Base-by-base conservation (phyloP, 2,329 filamentous ascomycete genomes). In the Penicillium sclerotigenum region DNA sequence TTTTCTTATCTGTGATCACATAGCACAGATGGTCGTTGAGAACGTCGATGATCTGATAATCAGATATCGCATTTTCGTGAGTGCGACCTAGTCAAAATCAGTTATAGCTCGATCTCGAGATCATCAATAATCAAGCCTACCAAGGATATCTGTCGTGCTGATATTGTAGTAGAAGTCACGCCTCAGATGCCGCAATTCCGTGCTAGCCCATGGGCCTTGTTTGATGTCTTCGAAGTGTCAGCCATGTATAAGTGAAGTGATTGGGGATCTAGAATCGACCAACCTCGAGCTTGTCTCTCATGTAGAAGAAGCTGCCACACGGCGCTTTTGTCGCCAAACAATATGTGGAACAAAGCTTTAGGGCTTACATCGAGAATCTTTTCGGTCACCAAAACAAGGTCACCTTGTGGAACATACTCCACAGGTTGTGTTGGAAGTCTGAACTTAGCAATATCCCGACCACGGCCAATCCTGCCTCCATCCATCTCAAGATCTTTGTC, bases 301-400 rank as follows among this genome's bases (percentile, higher is more conserved):
- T 90, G 88, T 71, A 97, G 93, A 29, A 97, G 80, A 67, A 93
- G 86, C 65, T 94, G 91, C 75, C 97, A 99, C 37, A 97, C 87
- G 33, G 92, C 90, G 71, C 90, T 96, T 76, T 93, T 96, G 73
- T 99, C 94, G 36, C 94, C 94, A 73, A 97, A 99, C 49, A 99
- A 82, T 16, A 97, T 90, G 69, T 97, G 93, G 73, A 97, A 99
- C 56, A 96, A 86, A 0, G 90, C 91, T 73, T 99, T 97, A 45
- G 94, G 88, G 60, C 90, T 95, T 58, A 97, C 87, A 63, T 95
- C 89, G 71, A 96, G 96, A 62, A 91, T 83, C 59, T 89, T 85
- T 71, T 96, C 90, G 1, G 89, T 84, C 8, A 87, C 87, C 62
- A 88, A 82, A 61, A 84, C 81, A 50, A 87, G 84, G 83, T 96